These are phyloP conservation scores for Hanseniaspora thailandica DNA, from an alignment of 805 yeast species.

Conservation along the genomic window DNA sequence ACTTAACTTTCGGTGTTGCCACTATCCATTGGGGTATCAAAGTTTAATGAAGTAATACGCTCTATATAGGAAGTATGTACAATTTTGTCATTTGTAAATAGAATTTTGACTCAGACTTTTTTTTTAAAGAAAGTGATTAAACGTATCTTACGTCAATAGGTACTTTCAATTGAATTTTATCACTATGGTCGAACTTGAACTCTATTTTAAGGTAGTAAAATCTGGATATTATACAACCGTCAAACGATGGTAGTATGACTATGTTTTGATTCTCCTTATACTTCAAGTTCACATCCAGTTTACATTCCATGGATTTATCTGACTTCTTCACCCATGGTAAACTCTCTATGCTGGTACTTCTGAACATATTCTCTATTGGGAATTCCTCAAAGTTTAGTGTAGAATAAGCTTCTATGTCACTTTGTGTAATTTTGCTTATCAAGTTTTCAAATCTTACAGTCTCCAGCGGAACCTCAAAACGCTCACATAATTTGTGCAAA, in stretches of 20 bases:
- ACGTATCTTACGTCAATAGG: conserved; percentile 30
- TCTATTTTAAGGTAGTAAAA: conserved; percentile 37
- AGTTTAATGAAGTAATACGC: conserved; percentile 33
- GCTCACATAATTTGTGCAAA: background rate
- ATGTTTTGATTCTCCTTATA: conserved; percentile 27
- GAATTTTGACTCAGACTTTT: background rate
- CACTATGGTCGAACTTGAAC: conserved; percentile 34
- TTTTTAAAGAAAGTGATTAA: no score
- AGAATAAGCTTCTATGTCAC: conserved; percentile 28
- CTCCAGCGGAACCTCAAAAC: conserved; percentile 15
- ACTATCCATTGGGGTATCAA: conserved; percentile 94
- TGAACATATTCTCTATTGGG: conserved; percentile 23
- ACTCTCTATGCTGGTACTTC: conserved; percentile 11
- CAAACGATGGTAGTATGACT: conserved; percentile 38
- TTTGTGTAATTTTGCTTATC: conserved; percentile 22
- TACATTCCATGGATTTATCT: conserved; percentile 1
- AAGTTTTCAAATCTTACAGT: conserved; percentile 26
- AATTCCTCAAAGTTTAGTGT: conserved; percentile 20
- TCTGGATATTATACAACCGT: conserved; percentile 38
- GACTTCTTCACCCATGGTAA: conserved; percentile 1
- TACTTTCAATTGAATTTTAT: conserved; percentile 26
- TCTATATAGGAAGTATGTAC: background rate
- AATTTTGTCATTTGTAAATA: background rate
- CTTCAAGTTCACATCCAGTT: conserved; percentile 16
- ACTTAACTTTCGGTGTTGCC: conserved; percentile 87